These are phyloP conservation scores for Skeletonema menzelii DNA, from an alignment of 108 stramenopile species.

Conservation along the genomic window DNA sequence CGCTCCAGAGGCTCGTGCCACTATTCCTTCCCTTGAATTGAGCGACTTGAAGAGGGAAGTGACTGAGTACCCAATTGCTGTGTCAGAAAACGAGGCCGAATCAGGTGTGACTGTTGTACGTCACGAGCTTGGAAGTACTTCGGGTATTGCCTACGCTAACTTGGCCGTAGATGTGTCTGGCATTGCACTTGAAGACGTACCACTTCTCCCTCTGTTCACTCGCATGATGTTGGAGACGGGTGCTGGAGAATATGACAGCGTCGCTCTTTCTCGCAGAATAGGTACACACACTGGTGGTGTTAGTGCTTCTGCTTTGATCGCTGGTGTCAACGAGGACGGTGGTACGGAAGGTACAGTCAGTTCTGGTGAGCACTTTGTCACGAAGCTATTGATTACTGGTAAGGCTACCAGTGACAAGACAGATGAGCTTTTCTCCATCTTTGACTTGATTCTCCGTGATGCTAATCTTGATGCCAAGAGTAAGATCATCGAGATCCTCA, in stretches of 20 bases:
- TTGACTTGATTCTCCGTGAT: conserved; percentile 87
- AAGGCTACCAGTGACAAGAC: conserved; percentile 90
- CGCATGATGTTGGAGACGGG: conserved; percentile 92
- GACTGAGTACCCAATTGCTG: conserved; percentile 89
- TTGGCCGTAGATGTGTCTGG: conserved; percentile 81
- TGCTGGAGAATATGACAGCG: conserved; percentile 85
- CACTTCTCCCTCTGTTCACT: conserved; percentile 89
- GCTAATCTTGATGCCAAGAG: conserved; percentile 84
- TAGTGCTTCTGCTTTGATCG: conserved; percentile 59
- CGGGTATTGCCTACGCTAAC: conserved; percentile 92
- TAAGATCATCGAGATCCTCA: conserved; percentile 92
- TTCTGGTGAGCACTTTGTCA: conserved; percentile 71
- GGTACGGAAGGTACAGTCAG: conserved; percentile 45
- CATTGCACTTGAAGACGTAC: conserved; percentile 81
- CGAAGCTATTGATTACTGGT: conserved; percentile 77
- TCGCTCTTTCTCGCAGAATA: conserved; percentile 79
- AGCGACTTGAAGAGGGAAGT: conserved; percentile 86
- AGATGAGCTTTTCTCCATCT: conserved; percentile 83
- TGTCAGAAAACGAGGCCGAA: conserved; percentile 68
- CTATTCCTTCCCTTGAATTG: conserved; percentile 87
- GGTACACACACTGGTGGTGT: conserved; percentile 91
- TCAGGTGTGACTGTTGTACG: conserved; percentile 85
- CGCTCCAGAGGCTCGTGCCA: conserved; percentile 91
- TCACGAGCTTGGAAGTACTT: conserved; percentile 88
- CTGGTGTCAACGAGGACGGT: conserved; percentile 70